Evolutionary conservation across 495 filamentous ascomycete genomes (phyloP), one percentile per base, ranked within the genome.

Genomic region (Penicillium roqueforti): DNA sequence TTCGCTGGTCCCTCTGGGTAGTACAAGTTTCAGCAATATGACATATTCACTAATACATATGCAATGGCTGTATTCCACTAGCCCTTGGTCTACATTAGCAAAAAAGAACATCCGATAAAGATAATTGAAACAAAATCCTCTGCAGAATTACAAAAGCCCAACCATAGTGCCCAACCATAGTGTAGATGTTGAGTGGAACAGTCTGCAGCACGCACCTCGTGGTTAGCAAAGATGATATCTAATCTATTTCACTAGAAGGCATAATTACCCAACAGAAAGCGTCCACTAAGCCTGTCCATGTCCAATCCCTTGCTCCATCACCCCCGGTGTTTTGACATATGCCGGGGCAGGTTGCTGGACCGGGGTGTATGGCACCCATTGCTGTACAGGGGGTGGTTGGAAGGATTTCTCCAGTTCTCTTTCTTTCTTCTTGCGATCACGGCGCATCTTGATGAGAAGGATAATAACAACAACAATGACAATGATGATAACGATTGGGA

Each of bases 331-430:
- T 23, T 52, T 52, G 7, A 13, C 29, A 52, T 52, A 52, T 13
- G 25, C 39, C 3, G 40, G 50, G 4, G 40, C 50, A 13, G 50
- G 50, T 23, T 52, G 50, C 25, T 52, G 50, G 3, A 52, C 39
- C 2, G 50, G 50, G 3, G 40, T 44, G 18, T 52, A 52, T 19
- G 50, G 40, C 28, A 52, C 23, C 54, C 54, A 56, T 31, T 56
- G 47, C 20, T 56, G 54, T 52, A 56, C 39, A 37, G 47, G 54
- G 10, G 41, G 47, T 36, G 54, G 47, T 18, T 45, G 54, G 18
- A 56, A 52, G 5, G 47, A 32, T 3, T 47, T 3, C 11, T 52
- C 40, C 4, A 51, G 16, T 9, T 56, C 40, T n/a, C 31, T 46
- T 16, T 56, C 31, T 14, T 52, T 52, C 19, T 26, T 50, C 16